phyloP scores from a whole-genome alignment of 2,329 filamentous ascomycete genomes.

The Helotiales sp. region DNA sequence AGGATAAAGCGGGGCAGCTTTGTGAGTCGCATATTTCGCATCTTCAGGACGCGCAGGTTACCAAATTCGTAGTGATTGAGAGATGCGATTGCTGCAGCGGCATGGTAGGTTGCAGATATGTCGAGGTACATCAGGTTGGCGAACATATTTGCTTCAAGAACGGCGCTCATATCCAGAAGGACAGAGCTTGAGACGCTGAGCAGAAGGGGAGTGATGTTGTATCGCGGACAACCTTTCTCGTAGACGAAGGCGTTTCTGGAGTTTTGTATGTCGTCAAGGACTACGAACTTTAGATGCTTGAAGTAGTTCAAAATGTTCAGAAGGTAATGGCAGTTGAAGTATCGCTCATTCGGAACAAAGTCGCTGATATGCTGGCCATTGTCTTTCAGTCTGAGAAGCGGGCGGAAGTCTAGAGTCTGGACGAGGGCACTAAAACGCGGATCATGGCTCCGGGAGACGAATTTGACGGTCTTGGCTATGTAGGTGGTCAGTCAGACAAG shows the following conservation, averaged over 20 bases:
- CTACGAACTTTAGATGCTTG: slow-evolving; percentile 24
- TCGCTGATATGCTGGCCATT: background rate
- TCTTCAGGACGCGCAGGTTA: slow-evolving; percentile 58
- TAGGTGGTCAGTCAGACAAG: background rate
- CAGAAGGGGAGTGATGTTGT: slow-evolving; percentile 5
- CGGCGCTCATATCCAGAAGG: background rate
- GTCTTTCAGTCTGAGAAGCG: background rate
- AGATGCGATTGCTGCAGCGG: background rate
- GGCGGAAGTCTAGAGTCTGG: background rate
- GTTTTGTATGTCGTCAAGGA: slow-evolving; percentile 9
- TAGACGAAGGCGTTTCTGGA: background rate
- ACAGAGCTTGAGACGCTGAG: background rate
- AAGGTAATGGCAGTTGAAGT: slow-evolving; percentile 5
- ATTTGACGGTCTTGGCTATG: slow-evolving; percentile 49
- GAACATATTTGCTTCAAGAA: background rate
- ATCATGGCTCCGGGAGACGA: slow-evolving; percentile 6
- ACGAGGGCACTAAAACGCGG: background rate
- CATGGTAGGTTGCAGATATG: slow-evolving; percentile 26
- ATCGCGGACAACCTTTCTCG: background rate
- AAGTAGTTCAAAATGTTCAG: slow-evolving; percentile 9
- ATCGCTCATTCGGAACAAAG: slow-evolving; percentile 4
- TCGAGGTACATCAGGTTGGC: slow-evolving; percentile 32
- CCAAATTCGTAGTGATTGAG: slow-evolving; percentile 44
- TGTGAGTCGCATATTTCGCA: slow-evolving; percentile 53
- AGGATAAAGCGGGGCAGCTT: slow-evolving; percentile 47